Evolutionary conservation across 441 rosid species (phyloP).

Genomic region (Daphne laureola): DNA sequence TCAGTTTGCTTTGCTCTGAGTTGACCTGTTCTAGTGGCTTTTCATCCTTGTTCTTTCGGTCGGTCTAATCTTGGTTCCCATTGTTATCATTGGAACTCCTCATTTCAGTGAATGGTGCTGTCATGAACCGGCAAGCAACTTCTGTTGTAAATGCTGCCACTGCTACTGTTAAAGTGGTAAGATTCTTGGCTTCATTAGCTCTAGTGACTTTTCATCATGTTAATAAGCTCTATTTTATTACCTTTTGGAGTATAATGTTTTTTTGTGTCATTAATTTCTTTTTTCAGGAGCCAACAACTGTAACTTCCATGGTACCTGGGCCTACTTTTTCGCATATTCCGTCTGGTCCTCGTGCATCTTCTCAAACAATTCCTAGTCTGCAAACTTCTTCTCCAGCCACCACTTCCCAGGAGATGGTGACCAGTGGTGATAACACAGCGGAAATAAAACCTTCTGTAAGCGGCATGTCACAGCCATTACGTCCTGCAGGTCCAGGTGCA

Average conservation of each 20-base stretch:
- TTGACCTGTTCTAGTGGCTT: no score
- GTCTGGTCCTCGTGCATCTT: conserved; percentile 59
- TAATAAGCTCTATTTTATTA: conserved; percentile 9
- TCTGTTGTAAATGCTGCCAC: conserved; percentile 66
- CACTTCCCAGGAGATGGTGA: conserved; percentile 64
- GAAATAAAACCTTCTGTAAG: conserved; percentile 79
- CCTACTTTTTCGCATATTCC: conserved; percentile 61
- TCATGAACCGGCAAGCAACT: conserved; percentile 56
- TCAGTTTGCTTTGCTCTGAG: no score
- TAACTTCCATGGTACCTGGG: conserved; percentile 56
- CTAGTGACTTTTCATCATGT: conserved; percentile 6
- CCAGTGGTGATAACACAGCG: conserved; percentile 45
- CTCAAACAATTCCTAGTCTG: conserved; percentile 64
- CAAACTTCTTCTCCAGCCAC: conserved; percentile 85
- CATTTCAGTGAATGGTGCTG: conserved; percentile 61
- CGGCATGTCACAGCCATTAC: conserved; percentile 58
- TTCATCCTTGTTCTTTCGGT: no score
- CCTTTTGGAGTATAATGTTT: conserved; percentile 12
- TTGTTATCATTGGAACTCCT: conserved; percentile 18
- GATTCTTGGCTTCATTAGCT: conserved; percentile 22
- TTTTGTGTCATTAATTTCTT: conserved; percentile 11
- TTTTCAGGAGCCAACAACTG: conserved; percentile 78
- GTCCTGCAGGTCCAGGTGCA: conserved; percentile 66
- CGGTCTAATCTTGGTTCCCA: conserved; percentile 8
- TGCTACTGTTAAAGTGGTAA: conserved; percentile 88